Conservation (phyloP, 2,329 filamentous ascomycete genomes). For the Colletotrichum horii region DNA sequence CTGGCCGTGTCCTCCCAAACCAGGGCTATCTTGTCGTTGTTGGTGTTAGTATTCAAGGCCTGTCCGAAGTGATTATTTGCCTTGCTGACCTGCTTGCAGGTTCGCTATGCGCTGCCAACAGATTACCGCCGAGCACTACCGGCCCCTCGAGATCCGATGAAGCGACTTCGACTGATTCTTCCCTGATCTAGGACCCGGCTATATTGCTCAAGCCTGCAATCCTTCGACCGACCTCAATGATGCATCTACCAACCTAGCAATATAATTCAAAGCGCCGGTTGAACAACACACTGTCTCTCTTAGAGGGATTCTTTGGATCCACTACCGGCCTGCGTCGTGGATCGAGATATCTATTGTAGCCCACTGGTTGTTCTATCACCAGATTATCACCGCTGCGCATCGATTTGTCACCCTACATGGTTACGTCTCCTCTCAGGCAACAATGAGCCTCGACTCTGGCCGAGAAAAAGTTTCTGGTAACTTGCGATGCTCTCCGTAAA, state of each 20-base stretch:
- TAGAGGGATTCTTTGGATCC: not conserved
- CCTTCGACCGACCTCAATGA: not conserved
- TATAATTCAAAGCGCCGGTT: not conserved
- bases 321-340: not conserved
- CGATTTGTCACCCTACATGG: not conserved
- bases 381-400: not conserved
- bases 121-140: not conserved
- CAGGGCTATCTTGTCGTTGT: too few species aligned
- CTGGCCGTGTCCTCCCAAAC: too few species aligned
- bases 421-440: not conserved
- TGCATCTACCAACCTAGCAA: not conserved
- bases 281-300: not conserved
- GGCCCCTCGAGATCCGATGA: not conserved
- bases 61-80: not conserved
- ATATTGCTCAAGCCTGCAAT: not conserved
- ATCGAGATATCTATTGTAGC: too few species aligned
- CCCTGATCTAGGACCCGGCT: not conserved
- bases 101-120: not conserved
- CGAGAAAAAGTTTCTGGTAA: not conserved
- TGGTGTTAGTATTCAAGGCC: not conserved
- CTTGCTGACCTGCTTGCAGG: not conserved
- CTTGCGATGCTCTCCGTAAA: not conserved
- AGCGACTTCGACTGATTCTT: not conserved
- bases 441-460: not conserved
- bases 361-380: not conserved